Percentiles rank a stretch among this genome's conserved stretches.
Evolutionary conservation across 805 yeast genomes (phyloP).

Genomic region (Candida berthetii): DNA sequence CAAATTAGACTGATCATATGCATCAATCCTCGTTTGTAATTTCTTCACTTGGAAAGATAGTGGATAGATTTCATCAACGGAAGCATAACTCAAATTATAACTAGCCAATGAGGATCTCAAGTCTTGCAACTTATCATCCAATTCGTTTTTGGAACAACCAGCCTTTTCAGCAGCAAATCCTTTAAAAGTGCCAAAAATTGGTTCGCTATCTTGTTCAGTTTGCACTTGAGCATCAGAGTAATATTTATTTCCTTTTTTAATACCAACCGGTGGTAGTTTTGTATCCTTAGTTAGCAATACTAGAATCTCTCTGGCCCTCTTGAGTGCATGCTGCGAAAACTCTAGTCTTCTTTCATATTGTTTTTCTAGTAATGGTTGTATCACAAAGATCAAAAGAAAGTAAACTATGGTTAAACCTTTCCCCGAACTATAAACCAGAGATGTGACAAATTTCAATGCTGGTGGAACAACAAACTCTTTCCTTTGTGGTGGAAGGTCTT

Average conservation of each 20-base stretch:
- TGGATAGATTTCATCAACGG: slow-evolving; percentile 16
- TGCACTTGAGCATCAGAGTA: slow-evolving; percentile 29
- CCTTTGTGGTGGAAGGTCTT: slow-evolving; percentile 6
- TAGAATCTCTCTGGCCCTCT: slow-evolving; percentile 22
- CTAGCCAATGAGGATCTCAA: slow-evolving; percentile 9
- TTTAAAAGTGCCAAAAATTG: not conserved
- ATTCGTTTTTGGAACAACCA: slow-evolving; percentile 1
- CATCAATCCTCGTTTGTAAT: slow-evolving; percentile 17
- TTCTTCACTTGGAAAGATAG: slow-evolving; percentile 23
- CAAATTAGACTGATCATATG: slow-evolving; percentile 12
- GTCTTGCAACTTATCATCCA: slow-evolving; percentile 10
- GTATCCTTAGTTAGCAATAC: slow-evolving; percentile 19
- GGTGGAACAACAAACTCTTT: slow-evolving; percentile 11
- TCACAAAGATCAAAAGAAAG: slow-evolving; percentile 22
- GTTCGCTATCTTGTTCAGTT: slow-evolving; percentile 14
- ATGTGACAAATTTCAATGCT: slow-evolving; percentile 16
- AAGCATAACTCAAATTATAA: slow-evolving; percentile 14
- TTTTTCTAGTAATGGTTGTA: slow-evolving; percentile 34
- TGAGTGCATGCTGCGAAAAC: slow-evolving; percentile 22
- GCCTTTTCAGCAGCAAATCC: not conserved
- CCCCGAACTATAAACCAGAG: slow-evolving; percentile 29
- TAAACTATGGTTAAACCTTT: slow-evolving; percentile 23
- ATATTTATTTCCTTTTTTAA: slow-evolving; percentile 32
- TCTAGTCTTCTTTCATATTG: slow-evolving; percentile 34
- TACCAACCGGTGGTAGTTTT: slow-evolving; percentile 33